Evolutionary conservation across 106 monocot species (phyloP).

Genomic region (Dactylorhiza incarnata): DNA sequence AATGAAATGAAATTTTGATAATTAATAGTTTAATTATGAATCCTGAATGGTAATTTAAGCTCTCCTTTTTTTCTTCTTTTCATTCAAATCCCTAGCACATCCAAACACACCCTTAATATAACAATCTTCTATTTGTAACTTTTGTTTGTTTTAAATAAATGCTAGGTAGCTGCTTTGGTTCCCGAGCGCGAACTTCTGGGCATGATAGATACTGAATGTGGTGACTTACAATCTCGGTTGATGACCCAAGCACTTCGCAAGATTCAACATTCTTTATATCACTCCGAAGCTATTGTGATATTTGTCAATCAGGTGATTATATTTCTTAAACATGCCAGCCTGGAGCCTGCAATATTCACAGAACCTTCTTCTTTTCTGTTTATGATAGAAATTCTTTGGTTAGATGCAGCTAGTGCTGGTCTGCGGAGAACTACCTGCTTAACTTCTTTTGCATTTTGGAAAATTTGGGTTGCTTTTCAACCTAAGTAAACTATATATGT

Average conservation of each 20-base stretch:
- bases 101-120: neutral
- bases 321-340: neutral
- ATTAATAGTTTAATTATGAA: neutral
- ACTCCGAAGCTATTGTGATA: slow-evolving; percentile 63
- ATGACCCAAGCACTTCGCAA: slow-evolving; percentile 83
- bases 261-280: slow-evolving; percentile 54
- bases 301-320: slow-evolving; percentile 77
- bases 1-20: neutral
- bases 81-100: neutral
- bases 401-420: neutral
- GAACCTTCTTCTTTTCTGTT: neutral
- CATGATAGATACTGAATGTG: slow-evolving; percentile 19
- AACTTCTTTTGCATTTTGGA: neutral
- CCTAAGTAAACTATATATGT: neutral
- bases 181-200: slow-evolving; percentile 62
- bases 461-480: neutral
- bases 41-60: too few species aligned
- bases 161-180: slow-evolving; percentile 78
- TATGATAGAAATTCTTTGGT: neutral
- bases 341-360: too few species aligned
- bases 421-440: neutral
- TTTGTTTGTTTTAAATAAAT: slow-evolving; percentile 1
- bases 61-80: neutral
- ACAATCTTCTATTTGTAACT: neutral
- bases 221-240: slow-evolving; percentile 41